Conservation (phyloP, 2,329 filamentous ascomycete species). For the Alternaria metachromatica region DNA sequence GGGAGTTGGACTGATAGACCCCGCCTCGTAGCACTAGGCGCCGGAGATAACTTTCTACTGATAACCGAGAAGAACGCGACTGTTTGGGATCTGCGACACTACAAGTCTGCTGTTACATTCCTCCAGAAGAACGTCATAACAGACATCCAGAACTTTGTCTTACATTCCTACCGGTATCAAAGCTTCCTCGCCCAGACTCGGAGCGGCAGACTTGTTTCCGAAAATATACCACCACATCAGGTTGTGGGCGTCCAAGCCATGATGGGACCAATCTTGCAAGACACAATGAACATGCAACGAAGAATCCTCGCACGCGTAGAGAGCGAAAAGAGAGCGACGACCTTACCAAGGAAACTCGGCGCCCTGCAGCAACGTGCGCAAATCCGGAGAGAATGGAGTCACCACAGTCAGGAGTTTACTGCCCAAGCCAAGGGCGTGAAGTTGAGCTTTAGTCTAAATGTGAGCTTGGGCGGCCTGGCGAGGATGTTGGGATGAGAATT, state of each 20-base stretch:
- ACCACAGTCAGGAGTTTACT: slow-evolving; percentile 32
- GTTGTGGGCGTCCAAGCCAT: slow-evolving; percentile 26
- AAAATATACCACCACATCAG: slow-evolving; percentile 38
- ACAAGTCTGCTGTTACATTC: slow-evolving; percentile 25
- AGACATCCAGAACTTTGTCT: slow-evolving; percentile 25
- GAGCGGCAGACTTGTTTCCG: slow-evolving; percentile 31
- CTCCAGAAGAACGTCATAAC: slow-evolving; percentile 29
- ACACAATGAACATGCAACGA: slow-evolving; percentile 17
- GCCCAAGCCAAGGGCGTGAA: slow-evolving; percentile 35
- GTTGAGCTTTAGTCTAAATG: slow-evolving; percentile 39
- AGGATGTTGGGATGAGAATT: slow-evolving; percentile 26
- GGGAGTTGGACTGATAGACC: slow-evolving; percentile 41
- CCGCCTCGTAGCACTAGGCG: slow-evolving; percentile 41
- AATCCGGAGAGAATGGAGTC: slow-evolving; percentile 36
- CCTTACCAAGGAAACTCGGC: slow-evolving; percentile 14
- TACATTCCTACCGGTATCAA: slow-evolving; percentile 44
- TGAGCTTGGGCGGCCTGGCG: slow-evolving; percentile 32
- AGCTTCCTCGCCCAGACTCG: slow-evolving; percentile 33
- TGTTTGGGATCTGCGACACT: slow-evolving; percentile 38
- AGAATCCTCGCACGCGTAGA: slow-evolving; percentile 6
- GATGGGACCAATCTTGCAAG: slow-evolving; percentile 24
- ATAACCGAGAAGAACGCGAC: slow-evolving; percentile 39
- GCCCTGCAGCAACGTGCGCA: slow-evolving; percentile 30
- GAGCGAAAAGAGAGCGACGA: slow-evolving; percentile 6
- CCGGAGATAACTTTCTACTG: slow-evolving; percentile 37